Conservation (phyloP, 257 asterid genomes). For the Capsicum baccatum region DNA sequence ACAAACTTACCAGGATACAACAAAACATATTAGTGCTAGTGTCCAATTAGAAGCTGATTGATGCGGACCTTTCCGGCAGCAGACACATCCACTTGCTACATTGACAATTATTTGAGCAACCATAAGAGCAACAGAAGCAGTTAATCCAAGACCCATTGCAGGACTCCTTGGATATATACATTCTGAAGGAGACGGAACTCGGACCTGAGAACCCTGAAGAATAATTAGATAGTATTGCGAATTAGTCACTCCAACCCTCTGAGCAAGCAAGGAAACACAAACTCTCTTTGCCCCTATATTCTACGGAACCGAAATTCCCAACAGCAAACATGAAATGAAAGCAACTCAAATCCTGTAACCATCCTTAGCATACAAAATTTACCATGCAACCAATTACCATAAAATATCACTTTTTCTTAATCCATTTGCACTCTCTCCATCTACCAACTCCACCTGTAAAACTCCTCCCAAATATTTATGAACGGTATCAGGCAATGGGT, state of each 20-base stretch:
- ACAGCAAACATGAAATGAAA: background rate
- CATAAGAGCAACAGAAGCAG: conserved; percentile 76
- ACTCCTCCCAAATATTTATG: background rate
- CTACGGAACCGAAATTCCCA: background rate
- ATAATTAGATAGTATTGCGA: conserved; percentile 16
- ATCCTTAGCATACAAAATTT: background rate
- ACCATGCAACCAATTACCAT: conserved; percentile 14
- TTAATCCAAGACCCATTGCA: conserved; percentile 76
- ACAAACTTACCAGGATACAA: conserved; percentile 78
- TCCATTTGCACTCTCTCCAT: background rate
- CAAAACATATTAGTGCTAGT: conserved; percentile 73
- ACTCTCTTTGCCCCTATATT: background rate
- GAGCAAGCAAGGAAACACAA: background rate
- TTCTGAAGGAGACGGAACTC: conserved; percentile 61
- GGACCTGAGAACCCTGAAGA: conserved; percentile 70
- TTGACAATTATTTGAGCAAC: conserved; percentile 78
- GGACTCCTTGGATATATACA: conserved; percentile 92
- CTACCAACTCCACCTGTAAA: background rate
- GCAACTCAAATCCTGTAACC: background rate
- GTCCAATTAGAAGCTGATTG: conserved; percentile 70
- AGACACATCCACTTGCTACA: conserved; percentile 80
- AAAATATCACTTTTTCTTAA: background rate
- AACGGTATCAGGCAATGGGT: background rate
- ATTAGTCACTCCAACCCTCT: background rate
- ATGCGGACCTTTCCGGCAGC: conserved; percentile 72